A percentile compares a stretch with the other conserved stretches of the same genome.
These are phyloP conservation scores for Aeschynomene evenia DNA, from an alignment of 306 rosid genomes.

Conservation along the genomic window DNA sequence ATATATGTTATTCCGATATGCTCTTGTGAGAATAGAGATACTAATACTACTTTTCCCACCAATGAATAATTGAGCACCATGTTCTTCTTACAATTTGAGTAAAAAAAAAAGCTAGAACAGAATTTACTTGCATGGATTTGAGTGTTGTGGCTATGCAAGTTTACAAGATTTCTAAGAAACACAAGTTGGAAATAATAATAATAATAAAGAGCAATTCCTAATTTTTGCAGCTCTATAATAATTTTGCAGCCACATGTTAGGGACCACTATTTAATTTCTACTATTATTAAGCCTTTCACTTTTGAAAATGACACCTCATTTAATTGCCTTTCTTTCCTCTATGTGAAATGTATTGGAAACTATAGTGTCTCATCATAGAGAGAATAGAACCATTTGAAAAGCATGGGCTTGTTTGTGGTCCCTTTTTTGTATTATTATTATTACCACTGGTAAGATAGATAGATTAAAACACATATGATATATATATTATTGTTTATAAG, in stretches of 20 bases:
- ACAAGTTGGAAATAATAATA: background rate
- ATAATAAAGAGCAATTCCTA: too few relatives aligned
- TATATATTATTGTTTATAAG: background rate
- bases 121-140: slow-evolving; percentile 10
- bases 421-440: slow-evolving; percentile 35
- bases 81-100: background rate
- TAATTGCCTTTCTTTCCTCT: slow-evolving; percentile 14
- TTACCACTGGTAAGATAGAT: background rate
- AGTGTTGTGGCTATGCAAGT: slow-evolving; percentile 13
- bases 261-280: slow-evolving; percentile 49
- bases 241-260: background rate
- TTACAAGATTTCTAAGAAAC: slow-evolving; percentile 10
- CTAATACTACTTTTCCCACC: background rate
- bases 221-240: slow-evolving; percentile 3
- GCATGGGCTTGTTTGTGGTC: slow-evolving; percentile 40
- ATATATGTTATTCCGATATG: slow-evolving; percentile 18
- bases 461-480: too few relatives aligned
- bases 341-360: slow-evolving; percentile 24
- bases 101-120: background rate
- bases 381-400: slow-evolving; percentile 49
- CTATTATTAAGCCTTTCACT: slow-evolving; percentile 30
- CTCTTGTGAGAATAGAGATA: background rate
- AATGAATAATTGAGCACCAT: slow-evolving; percentile 2
- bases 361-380: slow-evolving; percentile 27
- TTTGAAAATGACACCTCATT: slow-evolving; percentile 39